Percentiles rank a stretch among this genome's conserved stretches.
phyloP scores from a whole-genome alignment of 2,329 filamentous ascomycete genomes.

The Xylariaceae sp. region DNA sequence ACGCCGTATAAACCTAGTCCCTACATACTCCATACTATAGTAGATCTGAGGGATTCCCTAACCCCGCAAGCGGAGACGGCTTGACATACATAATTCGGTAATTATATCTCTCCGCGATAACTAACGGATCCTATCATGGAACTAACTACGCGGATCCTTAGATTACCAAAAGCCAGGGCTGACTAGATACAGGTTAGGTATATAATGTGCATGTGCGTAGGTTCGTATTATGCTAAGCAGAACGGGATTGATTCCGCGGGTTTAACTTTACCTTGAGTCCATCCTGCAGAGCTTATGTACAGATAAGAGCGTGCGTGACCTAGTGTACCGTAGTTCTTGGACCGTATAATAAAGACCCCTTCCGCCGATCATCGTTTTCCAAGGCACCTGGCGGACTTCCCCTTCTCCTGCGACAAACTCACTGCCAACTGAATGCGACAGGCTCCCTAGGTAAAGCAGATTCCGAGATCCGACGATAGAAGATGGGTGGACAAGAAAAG shows the following conservation, averaged over 20 bases:
- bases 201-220: no score
- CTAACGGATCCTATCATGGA: neutral
- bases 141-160: neutral
- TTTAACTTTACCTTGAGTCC: neutral
- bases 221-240: no score
- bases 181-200: no score
- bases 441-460: no score
- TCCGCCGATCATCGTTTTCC: no score
- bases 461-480: slow-evolving; percentile 15
- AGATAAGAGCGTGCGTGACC: no score
- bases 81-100: neutral
- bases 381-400: neutral
- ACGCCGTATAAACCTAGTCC: no score
- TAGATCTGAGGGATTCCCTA: neutral
- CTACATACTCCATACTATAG: no score
- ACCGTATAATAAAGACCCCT: neutral
- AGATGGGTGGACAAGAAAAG: slow-evolving; percentile 6
- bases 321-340: no score
- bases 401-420: neutral
- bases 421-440: neutral
- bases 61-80: neutral
- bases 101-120: neutral
- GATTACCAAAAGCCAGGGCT: no score
- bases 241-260: neutral
- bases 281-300: no score